Percentiles rank a stretch among this genome's conserved stretches.
Conservation (phyloP, 345 rosid genomes). For the Eucalyptus viminalis region DNA sequence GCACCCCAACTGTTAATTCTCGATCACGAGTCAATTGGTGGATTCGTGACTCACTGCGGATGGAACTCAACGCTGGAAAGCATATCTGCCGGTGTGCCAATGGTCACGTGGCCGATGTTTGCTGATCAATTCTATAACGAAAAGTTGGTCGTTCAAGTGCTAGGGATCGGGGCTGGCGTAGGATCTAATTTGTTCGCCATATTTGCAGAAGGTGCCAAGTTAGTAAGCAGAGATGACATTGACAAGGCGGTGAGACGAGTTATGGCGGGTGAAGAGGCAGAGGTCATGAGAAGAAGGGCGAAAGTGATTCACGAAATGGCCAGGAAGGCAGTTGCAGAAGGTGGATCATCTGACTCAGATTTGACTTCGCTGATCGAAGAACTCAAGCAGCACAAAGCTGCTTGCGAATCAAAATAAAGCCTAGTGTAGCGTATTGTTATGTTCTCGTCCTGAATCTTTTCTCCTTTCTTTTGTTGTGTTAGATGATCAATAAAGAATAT, state of each 20-base stretch:
- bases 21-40: constrained; percentile 4
- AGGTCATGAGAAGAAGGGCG: not conserved
- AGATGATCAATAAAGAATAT: not conserved
- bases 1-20: constrained; percentile 14
- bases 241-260: not conserved
- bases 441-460: not conserved
- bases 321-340: constrained; percentile 8
- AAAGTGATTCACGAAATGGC: constrained; percentile 1
- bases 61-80: constrained; percentile 15
- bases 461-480: not conserved
- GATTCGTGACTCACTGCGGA: constrained; percentile 15
- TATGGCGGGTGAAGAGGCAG: not conserved
- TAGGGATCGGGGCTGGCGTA: not conserved
- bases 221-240: not conserved
- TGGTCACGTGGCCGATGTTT: constrained; percentile 6
- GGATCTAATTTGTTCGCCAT: not conserved
- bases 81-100: constrained; percentile 7
- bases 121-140: constrained; percentile 3
- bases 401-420: not conserved
- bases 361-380: not conserved
- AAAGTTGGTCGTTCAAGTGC: not conserved
- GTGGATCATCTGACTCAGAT: constrained; percentile 12
- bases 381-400: not conserved
- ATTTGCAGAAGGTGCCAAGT: not conserved
- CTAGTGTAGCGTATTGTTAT: not conserved